Base-by-base conservation (phyloP, 179 eudicot genomes). In the Gypsophila paniculata region DNA sequence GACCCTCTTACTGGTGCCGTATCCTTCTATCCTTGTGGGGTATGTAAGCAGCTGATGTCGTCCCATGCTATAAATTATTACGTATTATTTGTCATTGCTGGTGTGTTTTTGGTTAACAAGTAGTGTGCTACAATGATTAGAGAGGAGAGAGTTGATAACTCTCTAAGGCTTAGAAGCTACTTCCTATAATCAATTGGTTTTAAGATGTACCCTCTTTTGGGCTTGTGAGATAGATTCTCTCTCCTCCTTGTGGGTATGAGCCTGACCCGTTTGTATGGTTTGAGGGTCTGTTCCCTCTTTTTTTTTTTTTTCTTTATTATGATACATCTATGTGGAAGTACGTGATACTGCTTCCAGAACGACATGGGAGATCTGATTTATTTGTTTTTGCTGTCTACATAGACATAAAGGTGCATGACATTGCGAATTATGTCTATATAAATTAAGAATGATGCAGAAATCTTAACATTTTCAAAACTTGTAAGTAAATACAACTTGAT, bases 1-100 rank as follows among this genome's bases (percentile, higher is more conserved):
- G 42, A 76, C 91, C 61, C 69, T 92, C 72, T 82, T 77, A 80
- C 91, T 85, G 26, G 75, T 89, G 75, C 98, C 98, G 44, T 77
- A 81, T 55, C 91, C 99, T 75, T 84, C 96, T 72, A 78, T 95
- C 77, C 96, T 95, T 74, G 91, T 95, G 51, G 99, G 99, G 99
- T 95, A 87, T 80, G 88, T 60, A 48, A 72, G 18, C 69, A 51
- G 62, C 76, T 71, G 13, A 60, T 65, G 44, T 63, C 18, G 17
- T 46, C 26, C 32, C 38, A 34, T 76, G 21, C 53, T n/a, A 46
- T 61, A 26, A 36, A 21, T 49, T 65, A 17, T 48, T 59, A 15
- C 29, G 10, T 73, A 17, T 26, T 42, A 49, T 44, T 7, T 73
- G 36, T 19, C 46, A 42, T 42, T 42, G 46, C 8, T 42, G 46